Evolutionary conservation across 2,329 filamentous ascomycete genomes (phyloP), one percentile per base, ranked within the genome.

Genomic region (Coniochaeta prunicola): DNA sequence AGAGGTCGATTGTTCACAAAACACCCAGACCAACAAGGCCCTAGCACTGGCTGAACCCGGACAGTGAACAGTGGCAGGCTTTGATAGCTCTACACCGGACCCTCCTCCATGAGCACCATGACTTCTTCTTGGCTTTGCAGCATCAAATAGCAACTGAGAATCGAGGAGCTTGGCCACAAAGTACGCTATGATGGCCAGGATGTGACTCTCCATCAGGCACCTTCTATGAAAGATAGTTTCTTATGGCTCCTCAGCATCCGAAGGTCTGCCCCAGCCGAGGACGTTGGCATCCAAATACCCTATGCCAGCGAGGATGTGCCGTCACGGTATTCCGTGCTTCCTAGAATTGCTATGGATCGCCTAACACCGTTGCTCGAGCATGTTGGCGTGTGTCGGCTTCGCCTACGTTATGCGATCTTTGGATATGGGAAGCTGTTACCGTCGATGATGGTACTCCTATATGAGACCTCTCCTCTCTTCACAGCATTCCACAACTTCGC

Each of bases 261-360:
- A 21, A 24, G 5, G 6, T 24, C 19, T 19, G 19, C 19, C 5
- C 10, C 9, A 21, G 40, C n/a, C n/a, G n/a, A 34, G 19, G 19
- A 21, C 10, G 2, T 4, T 97, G 0, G 88, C 92, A 0, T 81
- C 82, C 0, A 93, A 94, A 61, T 96, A 96, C 65, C 85, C 86
- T 0, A 97, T 97, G 91, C 92, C 93, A 0, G 91, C 90, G 0
- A 79, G 92, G 0, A 94, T 97, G 90, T 97, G 93, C 94, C 81
- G 91, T 0, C 90, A 96, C 65, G 93, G 90, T 0, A 97, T 97
- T 3, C 91, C 96, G 3, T 38, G 15, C 2, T 38, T n/a, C 17
- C 15, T 38, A 5, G 36, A 38, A n/a, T 17, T 38, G 36, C 36
- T 9, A n/a, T 8, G 36, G 19, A 38, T 17, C 15, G 17, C 17